phyloP scores from a whole-genome alignment of 768 basidiomycete species.

The Coprinopsis marcescibilis region DNA sequence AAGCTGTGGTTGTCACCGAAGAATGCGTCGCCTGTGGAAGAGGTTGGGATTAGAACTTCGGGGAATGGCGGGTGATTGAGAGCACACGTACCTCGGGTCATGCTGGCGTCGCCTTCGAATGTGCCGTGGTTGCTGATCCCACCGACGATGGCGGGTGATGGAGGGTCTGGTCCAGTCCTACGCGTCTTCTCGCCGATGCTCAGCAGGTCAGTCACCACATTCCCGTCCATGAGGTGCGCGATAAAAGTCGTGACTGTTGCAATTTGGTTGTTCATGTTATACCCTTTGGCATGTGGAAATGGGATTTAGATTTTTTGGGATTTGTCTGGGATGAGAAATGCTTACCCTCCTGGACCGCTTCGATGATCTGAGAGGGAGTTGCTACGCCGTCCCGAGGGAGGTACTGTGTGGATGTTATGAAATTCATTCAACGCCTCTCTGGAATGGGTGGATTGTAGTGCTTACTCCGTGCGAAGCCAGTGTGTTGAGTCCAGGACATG shows the following conservation, averaged over 20 bases:
- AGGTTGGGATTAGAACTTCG: no score
- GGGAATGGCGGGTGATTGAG: no score
- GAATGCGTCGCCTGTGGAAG: constrained; percentile 13
- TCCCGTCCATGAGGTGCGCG: constrained; percentile 15
- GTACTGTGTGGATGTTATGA: constrained; percentile 6
- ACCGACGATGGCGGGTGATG: constrained; percentile 14
- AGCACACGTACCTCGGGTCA: constrained; percentile 9
- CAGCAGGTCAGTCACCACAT: constrained; percentile 12
- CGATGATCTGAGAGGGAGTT: constrained; percentile 13
- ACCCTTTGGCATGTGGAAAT: constrained; percentile 10
- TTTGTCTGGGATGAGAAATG: neutral
- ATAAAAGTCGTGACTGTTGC: constrained; percentile 15
- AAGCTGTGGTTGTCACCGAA: constrained; percentile 19
- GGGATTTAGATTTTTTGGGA: neutral
- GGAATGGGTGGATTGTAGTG: neutral
- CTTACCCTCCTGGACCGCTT: constrained; percentile 9
- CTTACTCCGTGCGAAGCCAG: constrained; percentile 16
- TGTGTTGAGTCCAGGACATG: constrained; percentile 18
- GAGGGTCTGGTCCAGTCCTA: constrained; percentile 12
- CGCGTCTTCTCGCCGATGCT: constrained; percentile 15
- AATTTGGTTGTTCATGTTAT: constrained; percentile 14
- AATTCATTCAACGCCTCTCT: neutral
- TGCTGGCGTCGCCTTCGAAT: constrained; percentile 16
- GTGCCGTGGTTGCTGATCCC: constrained; percentile 15
- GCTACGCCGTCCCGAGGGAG: constrained; percentile 12